A percentile compares a stretch with the other conserved stretches of the same genome.
phyloP scores from a whole-genome alignment of 345 rosid species.

The Heritiera littoralis region DNA sequence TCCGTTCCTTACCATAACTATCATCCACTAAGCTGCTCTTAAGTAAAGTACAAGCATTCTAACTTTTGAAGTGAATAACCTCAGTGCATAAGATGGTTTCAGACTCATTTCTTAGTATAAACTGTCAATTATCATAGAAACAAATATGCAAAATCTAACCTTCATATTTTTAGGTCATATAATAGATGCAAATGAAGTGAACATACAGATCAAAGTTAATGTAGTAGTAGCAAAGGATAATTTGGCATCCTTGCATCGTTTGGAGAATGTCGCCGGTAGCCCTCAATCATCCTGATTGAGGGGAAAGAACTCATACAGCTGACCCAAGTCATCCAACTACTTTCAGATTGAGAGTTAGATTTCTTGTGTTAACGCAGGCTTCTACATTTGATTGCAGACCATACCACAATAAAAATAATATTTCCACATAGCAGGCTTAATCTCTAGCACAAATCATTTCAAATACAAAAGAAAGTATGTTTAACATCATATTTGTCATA shows the following conservation, averaged over 20 bases:
- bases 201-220: not conserved
- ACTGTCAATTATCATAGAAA: not conserved
- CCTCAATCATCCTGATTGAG: too few species aligned
- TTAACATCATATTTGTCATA: not conserved
- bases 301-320: too few species aligned
- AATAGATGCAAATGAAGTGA: not conserved
- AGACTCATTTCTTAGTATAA: not conserved
- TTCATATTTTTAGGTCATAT: constrained; percentile 4
- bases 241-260: not conserved
- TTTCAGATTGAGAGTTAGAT: too few species aligned
- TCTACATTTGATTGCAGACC: too few species aligned
- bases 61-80: constrained; percentile 7
- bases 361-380: too few species aligned
- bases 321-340: too few species aligned
- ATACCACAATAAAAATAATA: too few species aligned
- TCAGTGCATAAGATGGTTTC: not conserved
- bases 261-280: not conserved
- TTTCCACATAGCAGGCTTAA: not conserved
- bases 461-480: constrained; percentile 6
- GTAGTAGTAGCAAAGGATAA: not conserved
- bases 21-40: not conserved
- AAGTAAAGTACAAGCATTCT: not conserved
- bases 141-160: not conserved
- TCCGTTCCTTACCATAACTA: not conserved
- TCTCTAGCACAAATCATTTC: not conserved